Evolutionary conservation across 1,139 yeast species (phyloP), one percentile per base, ranked within the genome.

Genomic region (Blastobotrys serpentis): DNA sequence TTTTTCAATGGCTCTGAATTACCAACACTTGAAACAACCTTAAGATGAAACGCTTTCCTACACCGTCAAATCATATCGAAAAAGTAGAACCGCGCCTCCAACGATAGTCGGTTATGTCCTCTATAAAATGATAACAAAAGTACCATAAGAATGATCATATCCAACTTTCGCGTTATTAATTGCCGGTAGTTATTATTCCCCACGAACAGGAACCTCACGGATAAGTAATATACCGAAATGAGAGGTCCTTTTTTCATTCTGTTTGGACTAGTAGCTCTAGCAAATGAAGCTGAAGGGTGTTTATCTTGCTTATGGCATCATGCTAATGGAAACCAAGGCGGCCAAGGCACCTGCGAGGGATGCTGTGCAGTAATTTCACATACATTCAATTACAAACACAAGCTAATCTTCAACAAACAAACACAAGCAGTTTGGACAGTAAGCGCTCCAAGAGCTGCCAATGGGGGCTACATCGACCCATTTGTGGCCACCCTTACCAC

Each of bases 401-500:
- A 56, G 40, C 43, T 53, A 10, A 45, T 59, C 43, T 49, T 53
- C 46, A 48, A 48, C 14, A 44, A 37, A 17, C 43, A 47, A 3
- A 42, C 46, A 17, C 39, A 50, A n/a, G 62, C 62, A 23, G 55
- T 55, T 4, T 61, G 65, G 65, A 58, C 58, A 23, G 60, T 61
- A 14, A 48, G 55, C n/a, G 63, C 64, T 17, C 64, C 65, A 25
- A 50, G 48, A 33, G 53, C 51, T 14, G 48, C 48, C 3, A 43
- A 42, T 34, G 63, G 63, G 10, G 47, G 48, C 29, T 55, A 57
- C 29, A 40, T 56, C 34, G 57, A 54, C 36, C 60, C 63, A 7
- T 61, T 60, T 44, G 54, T 57, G 25, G 62, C 65, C 5, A 59
- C 64, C 34, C 51, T 61, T 33, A 52, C 61, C 5, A 58, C 64